Base-by-base conservation (phyloP, 78 protist genomes). In the Pigoraptor vietnamica region DNA sequence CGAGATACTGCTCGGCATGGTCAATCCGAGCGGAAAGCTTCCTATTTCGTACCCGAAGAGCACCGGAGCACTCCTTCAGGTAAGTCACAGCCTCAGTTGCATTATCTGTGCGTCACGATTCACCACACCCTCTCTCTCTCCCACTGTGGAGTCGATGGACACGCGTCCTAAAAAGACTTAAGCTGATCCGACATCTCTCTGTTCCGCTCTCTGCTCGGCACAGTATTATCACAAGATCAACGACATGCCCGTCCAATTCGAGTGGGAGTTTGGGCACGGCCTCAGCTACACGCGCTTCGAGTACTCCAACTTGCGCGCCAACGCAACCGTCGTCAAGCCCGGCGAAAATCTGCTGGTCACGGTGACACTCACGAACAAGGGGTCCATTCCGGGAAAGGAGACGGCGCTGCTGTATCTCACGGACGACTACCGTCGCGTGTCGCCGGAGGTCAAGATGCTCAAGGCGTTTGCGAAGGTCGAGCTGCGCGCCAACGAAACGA, bases 1-100 rank as follows among this genome's bases (percentile, higher is more conserved):
- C 36, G 95, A 95, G 55, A 92, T 94, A 38, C 37, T 95, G 34
- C 40, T 92, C 39, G 97, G 97, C n/a, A 55, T 91, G 39, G 84
- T 88, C 79, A 95, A 95, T 39, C 97, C 97, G 89, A 91, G 94
- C 24, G 97, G 96, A n/a, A 55, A 94, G 36, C 92, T 94, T 24
- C 97, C 97, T 81, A 2, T 93, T 84, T 94, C 96, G 82, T 95
- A 94, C 37, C 97, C 97, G 34, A 2, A 82, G n/a, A 25, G 10
- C 24, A 39, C 87, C 19, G 92, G 88, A 37, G 95, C 24, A 25
- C 32, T 67, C 1, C 32, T 67, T 21, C 82, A 67, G 33, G 82
- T 40, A 9, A 1, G 55, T 40, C 55, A 40, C 55, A 40, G 55
- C 55, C 9, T 1, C 1, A 9, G 24, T 1, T 40, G 55, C 55